Conservation (phyloP, 768 basidiomycete species). For the Tricholoma sp. region DNA sequence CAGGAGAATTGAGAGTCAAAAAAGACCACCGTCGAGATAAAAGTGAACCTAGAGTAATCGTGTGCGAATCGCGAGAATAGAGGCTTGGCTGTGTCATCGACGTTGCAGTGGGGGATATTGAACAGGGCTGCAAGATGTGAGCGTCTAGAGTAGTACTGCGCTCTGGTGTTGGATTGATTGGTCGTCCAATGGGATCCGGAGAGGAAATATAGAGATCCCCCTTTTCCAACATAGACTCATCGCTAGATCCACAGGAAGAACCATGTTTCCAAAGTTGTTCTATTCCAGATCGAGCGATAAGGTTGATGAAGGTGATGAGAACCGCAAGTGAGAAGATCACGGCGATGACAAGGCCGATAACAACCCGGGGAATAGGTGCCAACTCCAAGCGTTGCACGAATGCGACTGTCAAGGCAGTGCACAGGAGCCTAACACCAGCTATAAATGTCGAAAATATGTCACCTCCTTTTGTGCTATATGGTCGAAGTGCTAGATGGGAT, state of each 20-base stretch:
- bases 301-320: slow-evolving; percentile 64
- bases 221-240: slow-evolving; percentile 37
- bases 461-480: slow-evolving; percentile 62
- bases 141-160: slow-evolving; percentile 36
- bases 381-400: slow-evolving; percentile 66
- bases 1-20: slow-evolving; percentile 17
- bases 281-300: slow-evolving; percentile 46
- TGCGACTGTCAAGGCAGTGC: slow-evolving; percentile 68
- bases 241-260: slow-evolving; percentile 11
- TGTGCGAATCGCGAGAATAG: slow-evolving; percentile 30
- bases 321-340: slow-evolving; percentile 70
- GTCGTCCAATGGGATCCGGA: slow-evolving; percentile 24
- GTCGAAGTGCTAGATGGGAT: slow-evolving; percentile 48
- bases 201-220: slow-evolving; percentile 16
- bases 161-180: slow-evolving; percentile 51
- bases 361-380: slow-evolving; percentile 73
- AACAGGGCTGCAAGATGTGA: slow-evolving; percentile 37
- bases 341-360: slow-evolving; percentile 70
- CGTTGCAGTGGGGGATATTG: slow-evolving; percentile 37
- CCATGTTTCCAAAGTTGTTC: slow-evolving; percentile 20
- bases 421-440: slow-evolving; percentile 61
- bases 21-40: slow-evolving; percentile 36
- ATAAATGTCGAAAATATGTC: slow-evolving; percentile 69
- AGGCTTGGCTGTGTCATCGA: slow-evolving; percentile 24
- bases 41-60: slow-evolving; percentile 33